Conservation (phyloP, 2,329 filamentous ascomycete genomes). For the Colletotrichum filicis region DNA sequence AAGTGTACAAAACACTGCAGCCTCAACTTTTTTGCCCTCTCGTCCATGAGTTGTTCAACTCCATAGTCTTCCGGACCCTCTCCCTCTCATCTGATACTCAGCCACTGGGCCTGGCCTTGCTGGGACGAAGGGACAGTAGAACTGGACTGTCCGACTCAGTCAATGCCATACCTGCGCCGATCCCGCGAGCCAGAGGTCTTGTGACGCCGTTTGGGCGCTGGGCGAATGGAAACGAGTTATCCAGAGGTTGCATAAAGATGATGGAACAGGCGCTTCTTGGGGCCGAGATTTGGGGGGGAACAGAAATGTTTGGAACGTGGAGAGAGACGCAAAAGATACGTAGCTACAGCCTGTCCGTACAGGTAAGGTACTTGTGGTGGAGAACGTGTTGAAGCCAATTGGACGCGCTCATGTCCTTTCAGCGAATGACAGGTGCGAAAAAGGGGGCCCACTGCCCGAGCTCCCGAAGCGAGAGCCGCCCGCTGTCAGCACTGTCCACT, state of each 20-base stretch:
- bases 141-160: not conserved
- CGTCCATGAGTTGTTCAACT: too few relatives aligned
- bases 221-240: slow-evolving; percentile 21
- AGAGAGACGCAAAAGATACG: not conserved
- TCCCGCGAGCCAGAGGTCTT: not conserved
- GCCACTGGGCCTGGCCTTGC: too few relatives aligned
- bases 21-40: too few relatives aligned
- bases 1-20: too few relatives aligned
- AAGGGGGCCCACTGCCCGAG: slow-evolving; percentile 10
- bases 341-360: not conserved
- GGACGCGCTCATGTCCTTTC: not conserved
- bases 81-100: not conserved
- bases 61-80: not conserved
- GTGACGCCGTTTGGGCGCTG: not conserved
- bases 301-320: not conserved
- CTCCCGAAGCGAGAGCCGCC: slow-evolving; percentile 30
- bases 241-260: slow-evolving; percentile 16
- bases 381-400: not conserved
- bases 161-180: slow-evolving; percentile 29
- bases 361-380: not conserved
- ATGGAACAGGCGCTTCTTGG: slow-evolving; percentile 29
- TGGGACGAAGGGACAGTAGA: not conserved
- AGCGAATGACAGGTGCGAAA: slow-evolving; percentile 25
- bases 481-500: slow-evolving; percentile 16
- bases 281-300: not conserved